Base-by-base conservation (phyloP, 495 filamentous ascomycete species). In the Tuber aestivum region DNA sequence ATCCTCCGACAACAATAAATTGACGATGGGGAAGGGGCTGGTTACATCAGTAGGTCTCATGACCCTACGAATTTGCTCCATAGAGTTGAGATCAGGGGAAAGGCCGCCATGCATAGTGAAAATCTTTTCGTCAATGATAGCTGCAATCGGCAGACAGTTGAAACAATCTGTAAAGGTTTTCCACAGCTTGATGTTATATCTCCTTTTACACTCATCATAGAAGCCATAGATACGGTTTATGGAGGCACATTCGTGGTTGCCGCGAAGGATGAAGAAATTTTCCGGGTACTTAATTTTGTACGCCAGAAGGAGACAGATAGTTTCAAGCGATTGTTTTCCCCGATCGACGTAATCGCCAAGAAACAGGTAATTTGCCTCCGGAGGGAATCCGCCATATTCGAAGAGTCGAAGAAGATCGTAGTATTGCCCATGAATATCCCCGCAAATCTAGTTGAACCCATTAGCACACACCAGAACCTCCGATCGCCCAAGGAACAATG, bases 221-320 rank as follows among this genome's bases (percentile, higher is more conserved):
- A 99, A 99, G 68, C 95, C 95, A 81, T 99, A 99, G 86, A 99
- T 99, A 85, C 95, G 96, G 87, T 99, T 99, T 88, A 99, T 99
- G 35, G 95, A 97, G 38, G 95, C 95, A 86, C 95, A 99, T 84
- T 99, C 95, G 87, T 99, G 95, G 89, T 99, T 99, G 74, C 95
- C 95, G 79, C 95, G 92, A 69, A 99, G 89, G 81, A 99, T 92
- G 88, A 99, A 99, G 89, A 99, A 99, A 88, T 99, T 99, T 87
- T 99, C 95, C 50, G 95, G 95, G 84, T 97, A 99, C 87, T 98
- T 98, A 89, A 99, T 99, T 90, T 99, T 99, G 89, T 99, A 99
- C 23, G 95, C 95, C 18, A 99, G 90, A 72, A 99, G 90, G 74
- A 99, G 88, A 88, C 95, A 99, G 87, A 99, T 99, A 76, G 95